Conservation (phyloP, 768 basidiomycete genomes). For the Russula sp. region DNA sequence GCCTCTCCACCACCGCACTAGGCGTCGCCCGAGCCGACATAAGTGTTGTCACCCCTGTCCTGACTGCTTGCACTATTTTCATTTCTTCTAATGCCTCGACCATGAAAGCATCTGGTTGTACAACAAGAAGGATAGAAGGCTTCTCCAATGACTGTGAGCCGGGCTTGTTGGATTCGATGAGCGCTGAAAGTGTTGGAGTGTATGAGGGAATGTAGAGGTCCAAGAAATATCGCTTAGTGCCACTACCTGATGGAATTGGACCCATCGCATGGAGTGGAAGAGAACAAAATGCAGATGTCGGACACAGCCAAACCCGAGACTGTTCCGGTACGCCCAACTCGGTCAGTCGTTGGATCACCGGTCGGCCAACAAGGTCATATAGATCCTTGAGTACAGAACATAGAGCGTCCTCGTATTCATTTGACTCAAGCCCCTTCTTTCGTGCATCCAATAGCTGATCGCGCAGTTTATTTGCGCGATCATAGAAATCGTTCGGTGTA, state of each 20-base stretch:
- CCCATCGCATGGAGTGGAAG: conserved; percentile 8
- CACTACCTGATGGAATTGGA: background rate
- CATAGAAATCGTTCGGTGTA: conserved; percentile 36
- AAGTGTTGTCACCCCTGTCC: background rate
- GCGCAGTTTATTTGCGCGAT: conserved; percentile 34
- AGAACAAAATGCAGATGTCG: background rate
- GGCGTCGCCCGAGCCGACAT: background rate
- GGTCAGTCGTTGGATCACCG: background rate
- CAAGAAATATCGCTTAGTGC: background rate
- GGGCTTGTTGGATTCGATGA: background rate
- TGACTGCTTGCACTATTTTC: background rate
- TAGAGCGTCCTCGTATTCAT: background rate
- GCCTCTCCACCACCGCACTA: background rate
- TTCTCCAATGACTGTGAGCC: background rate
- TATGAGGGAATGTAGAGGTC: background rate
- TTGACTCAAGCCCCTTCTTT: background rate
- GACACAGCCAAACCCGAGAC: background rate
- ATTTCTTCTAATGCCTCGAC: background rate
- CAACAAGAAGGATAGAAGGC: conserved; percentile 1
- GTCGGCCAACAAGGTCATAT: background rate
- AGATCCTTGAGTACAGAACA: background rate
- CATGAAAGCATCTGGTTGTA: background rate
- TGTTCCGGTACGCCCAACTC: background rate
- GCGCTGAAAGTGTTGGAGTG: background rate
- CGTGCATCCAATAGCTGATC: background rate